Percentiles rank a stretch among this genome's conserved stretches.
Evolutionary conservation across 768 basidiomycete species (phyloP).

Genomic region (Postia placenta): DNA sequence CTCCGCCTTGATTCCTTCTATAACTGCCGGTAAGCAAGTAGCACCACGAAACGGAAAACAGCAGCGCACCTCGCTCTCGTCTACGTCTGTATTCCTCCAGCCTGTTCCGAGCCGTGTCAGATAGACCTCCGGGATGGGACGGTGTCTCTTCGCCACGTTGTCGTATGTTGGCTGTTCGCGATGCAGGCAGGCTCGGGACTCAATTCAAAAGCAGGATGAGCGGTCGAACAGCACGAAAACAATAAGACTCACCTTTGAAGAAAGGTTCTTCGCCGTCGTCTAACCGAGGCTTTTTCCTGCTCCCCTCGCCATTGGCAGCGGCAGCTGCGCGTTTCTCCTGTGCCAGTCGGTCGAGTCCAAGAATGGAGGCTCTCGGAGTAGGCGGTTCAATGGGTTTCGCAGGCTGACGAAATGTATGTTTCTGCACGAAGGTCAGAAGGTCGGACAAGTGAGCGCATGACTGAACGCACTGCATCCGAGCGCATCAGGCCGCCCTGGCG

Average conservation of each 20-base stretch:
- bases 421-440: slow-evolving; percentile 33
- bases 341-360: slow-evolving; percentile 86
- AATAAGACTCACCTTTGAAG: slow-evolving; percentile 71
- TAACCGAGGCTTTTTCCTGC: slow-evolving; percentile 61
- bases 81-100: slow-evolving; percentile 74
- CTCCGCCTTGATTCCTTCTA: slow-evolving; percentile 68
- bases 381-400: slow-evolving; percentile 68
- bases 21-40: neutral
- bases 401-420: slow-evolving; percentile 77
- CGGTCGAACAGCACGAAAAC: neutral
- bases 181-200: slow-evolving; percentile 78
- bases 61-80: slow-evolving; percentile 52
- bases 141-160: slow-evolving; percentile 88
- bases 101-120: slow-evolving; percentile 60
- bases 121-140: slow-evolving; percentile 86
- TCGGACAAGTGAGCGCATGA: neutral
- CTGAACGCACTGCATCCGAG: slow-evolving; percentile 47
- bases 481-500: slow-evolving; percentile 75
- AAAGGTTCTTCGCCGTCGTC: slow-evolving; percentile 56
- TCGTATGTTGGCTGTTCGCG: slow-evolving; percentile 50
- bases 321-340: slow-evolving; percentile 76
- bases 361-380: slow-evolving; percentile 70
- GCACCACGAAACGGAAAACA: neutral
- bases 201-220: neutral
- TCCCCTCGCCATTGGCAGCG: slow-evolving; percentile 37